Evolutionary conservation across 2,329 filamentous ascomycete genomes (phyloP), one percentile per base, ranked within the genome.

Genomic region (Zymoseptoria passerinii): DNA sequence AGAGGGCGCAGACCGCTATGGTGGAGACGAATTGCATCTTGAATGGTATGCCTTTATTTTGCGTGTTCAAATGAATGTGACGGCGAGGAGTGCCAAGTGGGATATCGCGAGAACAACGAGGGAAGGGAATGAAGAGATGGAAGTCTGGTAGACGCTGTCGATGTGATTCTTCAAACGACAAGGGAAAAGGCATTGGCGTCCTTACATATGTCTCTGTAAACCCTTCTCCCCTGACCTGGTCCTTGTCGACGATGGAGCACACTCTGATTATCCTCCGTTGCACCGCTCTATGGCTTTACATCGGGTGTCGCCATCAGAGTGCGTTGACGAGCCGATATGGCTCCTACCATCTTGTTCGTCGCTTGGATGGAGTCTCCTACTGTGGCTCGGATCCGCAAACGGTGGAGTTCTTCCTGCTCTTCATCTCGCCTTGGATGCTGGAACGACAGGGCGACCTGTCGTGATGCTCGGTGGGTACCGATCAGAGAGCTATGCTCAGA

Each of bases 1-100:
- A 54, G 40, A 65, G 54, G 56, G 61, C 63, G 58, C 59, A 56
- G 48, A 61, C 48, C 40, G 63, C 59, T 53, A 65, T 50, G 56
- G 61, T 55, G 48, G 59, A 60, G 57, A 60, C n/a, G 50, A 52
- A 52, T 58, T 61, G 61, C 63, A 65, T 65, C 48, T 65, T 54
- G 58, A 50, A 50, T 59, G 58, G 51, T 56, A 3, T 53, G 51
- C 44, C 49, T 54, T 28, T 40, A 13, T 61, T 35, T 52, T 57
- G 48, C 40, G 49, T 52, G 55, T 52, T 23, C 23, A 55, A 63
- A 60, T 57, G 62, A 63, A 52, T 28, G 62, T 63, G 59, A 60
- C 57, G 61, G 56, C 55, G 57, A 55, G 58, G 58, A 60, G 58
- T 27, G 23, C 48, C 18, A 53, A 50, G 35, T 50, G 48, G 16